Percentiles rank a stretch among this genome's conserved stretches.
Evolutionary conservation across 805 yeast genomes (phyloP).

Genomic region (Ogataea degrootiae): DNA sequence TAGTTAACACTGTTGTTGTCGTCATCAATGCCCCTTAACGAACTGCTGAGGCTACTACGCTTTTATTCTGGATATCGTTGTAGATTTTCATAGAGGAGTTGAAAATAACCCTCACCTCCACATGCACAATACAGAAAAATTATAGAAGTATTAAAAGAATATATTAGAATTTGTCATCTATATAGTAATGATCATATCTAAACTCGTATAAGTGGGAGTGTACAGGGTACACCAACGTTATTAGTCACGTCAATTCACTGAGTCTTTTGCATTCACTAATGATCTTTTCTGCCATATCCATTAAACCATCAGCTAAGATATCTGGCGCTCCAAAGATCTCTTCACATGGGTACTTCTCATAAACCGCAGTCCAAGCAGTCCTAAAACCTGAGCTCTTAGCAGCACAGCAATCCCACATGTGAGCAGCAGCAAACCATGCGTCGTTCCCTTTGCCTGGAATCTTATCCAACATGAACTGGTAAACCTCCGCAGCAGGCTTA

Average conservation of each 20-base stretch:
- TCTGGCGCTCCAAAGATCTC: constrained; percentile 29
- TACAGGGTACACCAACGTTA: too few species aligned
- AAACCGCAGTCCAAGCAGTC: constrained; percentile 30
- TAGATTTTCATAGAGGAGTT: too few species aligned
- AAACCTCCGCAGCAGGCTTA: constrained; percentile 27
- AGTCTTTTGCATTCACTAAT: constrained; percentile 17
- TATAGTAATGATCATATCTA: too few species aligned
- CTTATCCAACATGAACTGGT: constrained; percentile 22
- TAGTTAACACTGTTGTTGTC: too few species aligned
- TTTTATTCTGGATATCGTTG: too few species aligned
- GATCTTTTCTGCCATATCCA: constrained; percentile 28
- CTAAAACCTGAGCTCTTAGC: constrained; percentile 28
- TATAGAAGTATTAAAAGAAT: too few species aligned
- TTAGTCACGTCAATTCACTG: not conserved
- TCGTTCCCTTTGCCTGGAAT: constrained; percentile 25
- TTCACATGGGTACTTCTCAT: constrained; percentile 26
- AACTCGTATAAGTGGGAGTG: too few species aligned
- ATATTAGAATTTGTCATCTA: too few species aligned
- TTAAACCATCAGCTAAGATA: constrained; percentile 24
- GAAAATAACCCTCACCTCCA: too few species aligned
- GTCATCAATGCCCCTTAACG: too few species aligned
- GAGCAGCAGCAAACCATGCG: constrained; percentile 31
- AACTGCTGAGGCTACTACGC: too few species aligned
- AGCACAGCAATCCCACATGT: constrained; percentile 31
- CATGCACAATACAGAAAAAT: too few species aligned